Base-by-base conservation (phyloP, 495 filamentous ascomycete genomes). In the Geopyxis carbonaria region DNA sequence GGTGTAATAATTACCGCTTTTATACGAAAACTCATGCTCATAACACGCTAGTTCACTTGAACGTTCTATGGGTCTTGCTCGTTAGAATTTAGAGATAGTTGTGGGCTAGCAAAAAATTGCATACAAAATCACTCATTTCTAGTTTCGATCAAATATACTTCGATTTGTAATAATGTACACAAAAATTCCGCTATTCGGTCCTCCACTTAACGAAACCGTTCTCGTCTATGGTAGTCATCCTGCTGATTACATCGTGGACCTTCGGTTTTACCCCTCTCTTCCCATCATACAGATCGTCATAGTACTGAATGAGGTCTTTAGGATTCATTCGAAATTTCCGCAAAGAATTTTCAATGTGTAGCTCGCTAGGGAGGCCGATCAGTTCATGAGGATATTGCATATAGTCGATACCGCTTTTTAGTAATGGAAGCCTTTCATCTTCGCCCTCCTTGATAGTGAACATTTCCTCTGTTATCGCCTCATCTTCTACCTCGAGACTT, bases 301-400 rank as follows among this genome's bases (percentile, higher is more conserved):
- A 68, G 25, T 60, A 41, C 15, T 61, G 43, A 22, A 74, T 51
- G 9, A 78, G 44, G 34, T 67, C 53, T 7, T 61, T 52, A 20
- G 10, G 46, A 18, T 56, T 62, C 47, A 46, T 53, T 3, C 41
- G 46, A 22, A 56, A 59, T 38, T 53, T 44, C 22, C 44, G 51
- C 2, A 84, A 66, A 41, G 72, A 44, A 10, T 50, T 38, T 64
- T 71, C 59, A 14, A 95, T 72, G 14, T 80, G 67, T n/a, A 44
- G 30, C 60, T 97, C 86, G 15, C 58, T 66, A 29, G 86, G 87
- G 19, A 97, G 63, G n/a, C 73, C 75, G 36, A 72, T 65, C 22
- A 59, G 61, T 6, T 53, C 53, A 55, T 80, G 70, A 2, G 80
- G 83, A 57, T 92, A 91, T 15, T 63, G 44, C n/a, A 44, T 43